Conservation (phyloP, 495 filamentous ascomycete species). For the Neurospora sublineolata region DNA sequence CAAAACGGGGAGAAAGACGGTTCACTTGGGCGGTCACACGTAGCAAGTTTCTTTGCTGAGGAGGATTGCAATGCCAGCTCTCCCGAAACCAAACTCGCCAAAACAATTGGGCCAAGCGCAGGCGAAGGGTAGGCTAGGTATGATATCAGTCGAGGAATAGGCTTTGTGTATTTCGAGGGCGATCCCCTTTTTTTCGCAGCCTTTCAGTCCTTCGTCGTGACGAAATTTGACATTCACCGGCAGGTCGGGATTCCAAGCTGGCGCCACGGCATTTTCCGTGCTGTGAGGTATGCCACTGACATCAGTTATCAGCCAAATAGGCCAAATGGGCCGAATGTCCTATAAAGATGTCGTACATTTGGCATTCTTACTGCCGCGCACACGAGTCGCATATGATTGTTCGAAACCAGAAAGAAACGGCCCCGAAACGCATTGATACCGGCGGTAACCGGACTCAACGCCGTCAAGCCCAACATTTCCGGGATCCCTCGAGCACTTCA, state of each 20-base stretch:
- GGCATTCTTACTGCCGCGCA: neutral
- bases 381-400: neutral
- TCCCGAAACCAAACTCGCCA: neutral
- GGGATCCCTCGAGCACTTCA: neutral
- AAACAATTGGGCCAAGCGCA: neutral
- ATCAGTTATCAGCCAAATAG: neutral
- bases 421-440: neutral
- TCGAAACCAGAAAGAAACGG: neutral
- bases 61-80: neutral
- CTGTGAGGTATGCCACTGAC: neutral
- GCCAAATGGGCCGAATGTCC: neutral
- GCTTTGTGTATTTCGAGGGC: neutral
- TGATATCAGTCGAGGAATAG: neutral
- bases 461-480: neutral
- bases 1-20: neutral
- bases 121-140: neutral
- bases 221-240: neutral
- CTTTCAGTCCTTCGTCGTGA: neutral
- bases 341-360: neutral
- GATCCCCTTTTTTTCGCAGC: neutral
- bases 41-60: constrained; percentile 4
- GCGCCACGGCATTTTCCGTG: neutral
- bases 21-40: neutral
- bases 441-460: neutral
- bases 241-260: neutral